Conservation (phyloP, 176 grass and related monocot genomes). For the Leersia perrieri region DNA sequence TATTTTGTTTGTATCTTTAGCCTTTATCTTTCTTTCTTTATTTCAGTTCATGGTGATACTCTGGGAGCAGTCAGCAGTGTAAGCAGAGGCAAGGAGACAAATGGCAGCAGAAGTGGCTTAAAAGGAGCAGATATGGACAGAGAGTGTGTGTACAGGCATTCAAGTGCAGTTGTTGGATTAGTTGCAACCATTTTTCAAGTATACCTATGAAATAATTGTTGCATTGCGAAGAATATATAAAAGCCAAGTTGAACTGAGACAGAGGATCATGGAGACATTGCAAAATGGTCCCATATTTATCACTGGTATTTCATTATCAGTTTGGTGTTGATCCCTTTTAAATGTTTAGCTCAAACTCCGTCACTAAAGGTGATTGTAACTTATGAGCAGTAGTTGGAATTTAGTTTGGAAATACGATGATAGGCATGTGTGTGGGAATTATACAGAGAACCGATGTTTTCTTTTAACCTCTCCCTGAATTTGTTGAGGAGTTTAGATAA, state of each 20-base stretch:
- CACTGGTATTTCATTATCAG: neutral
- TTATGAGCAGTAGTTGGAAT: neutral
- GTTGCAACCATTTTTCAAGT: slow-evolving; percentile 24
- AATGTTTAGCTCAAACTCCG: too few species aligned
- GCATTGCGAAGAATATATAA: neutral
- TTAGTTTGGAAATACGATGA: neutral
- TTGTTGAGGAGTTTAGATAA: neutral
- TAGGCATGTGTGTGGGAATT: neutral
- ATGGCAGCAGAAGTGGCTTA: neutral
- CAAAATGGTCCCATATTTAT: neutral
- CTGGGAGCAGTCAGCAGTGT: too few species aligned
- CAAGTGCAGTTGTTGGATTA: slow-evolving; percentile 34
- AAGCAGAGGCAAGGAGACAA: neutral
- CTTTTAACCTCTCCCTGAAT: neutral
- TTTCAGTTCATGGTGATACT: slow-evolving; percentile 3
- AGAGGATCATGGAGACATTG: neutral
- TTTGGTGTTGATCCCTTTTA: too few species aligned
- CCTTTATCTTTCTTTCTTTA: neutral
- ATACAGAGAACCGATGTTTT: too few species aligned
- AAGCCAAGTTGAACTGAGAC: neutral
- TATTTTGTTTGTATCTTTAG: neutral
- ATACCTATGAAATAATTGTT: neutral
- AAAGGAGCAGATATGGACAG: neutral
- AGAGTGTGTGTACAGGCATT: neutral
- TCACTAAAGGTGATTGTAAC: neutral